Conservation (phyloP, 2,329 filamentous ascomycete species). For the Pseudogymnoascus sp. region DNA sequence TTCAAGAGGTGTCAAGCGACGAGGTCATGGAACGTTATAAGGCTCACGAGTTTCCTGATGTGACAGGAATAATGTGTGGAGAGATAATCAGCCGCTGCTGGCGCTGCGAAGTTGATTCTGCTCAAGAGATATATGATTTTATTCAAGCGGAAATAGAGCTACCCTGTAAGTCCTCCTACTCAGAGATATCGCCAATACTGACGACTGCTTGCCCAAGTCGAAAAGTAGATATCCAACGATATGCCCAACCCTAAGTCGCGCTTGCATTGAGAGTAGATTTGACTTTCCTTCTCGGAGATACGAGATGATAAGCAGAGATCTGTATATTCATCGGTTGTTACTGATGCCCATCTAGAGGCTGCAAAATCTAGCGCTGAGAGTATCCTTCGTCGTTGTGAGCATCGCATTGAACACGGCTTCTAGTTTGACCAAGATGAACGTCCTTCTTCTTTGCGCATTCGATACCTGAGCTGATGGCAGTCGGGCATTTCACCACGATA, state of each 20-base stretch:
- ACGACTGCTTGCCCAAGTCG: not conserved
- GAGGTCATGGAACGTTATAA: slow-evolving; percentile 26
- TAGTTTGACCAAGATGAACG: no score
- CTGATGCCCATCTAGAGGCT: no score
- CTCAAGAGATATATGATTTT: not conserved
- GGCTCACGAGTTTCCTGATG: slow-evolving; percentile 26
- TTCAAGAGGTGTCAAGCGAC: slow-evolving; percentile 24
- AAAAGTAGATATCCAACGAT: not conserved
- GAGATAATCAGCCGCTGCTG: slow-evolving; percentile 28
- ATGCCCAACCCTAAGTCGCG: not conserved
- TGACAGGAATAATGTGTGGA: slow-evolving; percentile 23
- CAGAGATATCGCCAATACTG: not conserved
- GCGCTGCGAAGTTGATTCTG: slow-evolving; percentile 12
- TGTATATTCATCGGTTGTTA: no score
- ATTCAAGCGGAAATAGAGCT: not conserved
- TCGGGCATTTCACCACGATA: no score
- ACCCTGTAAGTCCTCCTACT: not conserved
- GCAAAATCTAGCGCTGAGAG: no score
- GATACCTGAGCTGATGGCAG: no score
- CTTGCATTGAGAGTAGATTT: not conserved
- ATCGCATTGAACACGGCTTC: no score
- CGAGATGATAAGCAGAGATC: no score
- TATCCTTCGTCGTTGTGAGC: no score
- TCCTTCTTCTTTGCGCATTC: no score
- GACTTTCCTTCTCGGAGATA: no score